These are phyloP conservation scores for Leccinum fuscescens DNA, from an alignment of 1,284 basidiomycete species.

Conservation along the genomic window DNA sequence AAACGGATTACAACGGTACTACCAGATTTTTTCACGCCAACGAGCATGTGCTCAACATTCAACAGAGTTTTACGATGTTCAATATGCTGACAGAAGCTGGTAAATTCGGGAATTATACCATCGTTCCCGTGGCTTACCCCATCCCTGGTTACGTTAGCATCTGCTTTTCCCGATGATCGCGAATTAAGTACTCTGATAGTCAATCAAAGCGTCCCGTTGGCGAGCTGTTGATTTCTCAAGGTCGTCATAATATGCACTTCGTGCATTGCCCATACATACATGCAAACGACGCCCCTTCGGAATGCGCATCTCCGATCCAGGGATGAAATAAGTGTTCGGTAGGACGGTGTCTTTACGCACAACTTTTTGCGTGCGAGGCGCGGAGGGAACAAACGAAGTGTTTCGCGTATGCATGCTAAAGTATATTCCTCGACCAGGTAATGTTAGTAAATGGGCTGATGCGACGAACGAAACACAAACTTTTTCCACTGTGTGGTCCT, in stretches of 20 bases:
- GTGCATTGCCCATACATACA: conserved; percentile 40
- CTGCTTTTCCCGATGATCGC: neutral
- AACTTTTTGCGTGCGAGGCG: conserved; percentile 41
- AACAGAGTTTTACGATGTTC: conserved; percentile 55
- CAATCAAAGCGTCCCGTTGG: conserved; percentile 56
- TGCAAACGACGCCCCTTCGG: conserved; percentile 38
- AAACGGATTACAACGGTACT: conserved; percentile 59
- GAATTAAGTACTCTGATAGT: conserved; percentile 5
- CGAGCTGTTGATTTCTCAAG: conserved; percentile 53
- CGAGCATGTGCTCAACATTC: conserved; percentile 1
- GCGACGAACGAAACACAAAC: neutral
- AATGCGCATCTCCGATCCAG: conserved; percentile 35
- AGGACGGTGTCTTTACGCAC: conserved; percentile 37
- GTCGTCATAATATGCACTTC: conserved; percentile 72
- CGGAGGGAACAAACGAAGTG: conserved; percentile 42
- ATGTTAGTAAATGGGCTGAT: neutral
- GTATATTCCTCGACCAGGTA: conserved; percentile 32
- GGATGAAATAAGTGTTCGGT: conserved; percentile 35
- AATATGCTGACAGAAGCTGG: conserved; percentile 71
- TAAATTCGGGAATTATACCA: conserved; percentile 68
- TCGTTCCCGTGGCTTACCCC: conserved; percentile 77
- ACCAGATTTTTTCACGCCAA: neutral
- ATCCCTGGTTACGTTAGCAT: conserved; percentile 66
- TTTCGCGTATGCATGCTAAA: conserved; percentile 41
- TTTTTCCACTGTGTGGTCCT: conserved; percentile 29